phyloP scores from a whole-genome alignment of 2,329 filamentous ascomycete genomes.

The Aureobasidium pullulans region DNA sequence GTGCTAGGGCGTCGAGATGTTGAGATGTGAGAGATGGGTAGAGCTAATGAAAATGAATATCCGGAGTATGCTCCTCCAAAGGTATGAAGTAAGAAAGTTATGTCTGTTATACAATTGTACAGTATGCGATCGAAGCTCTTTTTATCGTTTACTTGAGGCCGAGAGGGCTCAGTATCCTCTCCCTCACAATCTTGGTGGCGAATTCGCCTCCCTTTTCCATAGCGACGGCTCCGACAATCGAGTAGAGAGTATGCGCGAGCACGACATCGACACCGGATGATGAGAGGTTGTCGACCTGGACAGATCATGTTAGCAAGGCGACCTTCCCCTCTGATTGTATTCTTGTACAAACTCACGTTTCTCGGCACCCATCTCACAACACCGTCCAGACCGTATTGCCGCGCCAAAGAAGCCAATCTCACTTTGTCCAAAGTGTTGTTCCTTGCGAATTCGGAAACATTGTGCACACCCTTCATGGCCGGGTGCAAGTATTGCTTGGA shows the following conservation, averaged over 20 bases:
- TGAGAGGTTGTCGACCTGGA: conserved; percentile 57
- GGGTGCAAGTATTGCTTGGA: conserved; percentile 52
- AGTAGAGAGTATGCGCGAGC: conserved; percentile 69
- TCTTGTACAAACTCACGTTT: conserved; percentile 50
- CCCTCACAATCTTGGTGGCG: conserved; percentile 65
- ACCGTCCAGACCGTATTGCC: conserved; percentile 60
- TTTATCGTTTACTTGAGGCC: conserved; percentile 21
- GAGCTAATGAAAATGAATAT: too few species aligned
- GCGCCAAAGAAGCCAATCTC: conserved; percentile 61
- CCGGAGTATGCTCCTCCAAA: too few species aligned
- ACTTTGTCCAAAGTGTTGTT: conserved; percentile 55
- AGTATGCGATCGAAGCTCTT: background rate
- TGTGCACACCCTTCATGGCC: conserved; percentile 64
- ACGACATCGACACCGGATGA: conserved; percentile 69
- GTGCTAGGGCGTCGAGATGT: too few species aligned
- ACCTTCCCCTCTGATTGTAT: background rate
- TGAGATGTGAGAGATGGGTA: too few species aligned
- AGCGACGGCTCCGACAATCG: conserved; percentile 82
- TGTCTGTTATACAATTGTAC: conserved; percentile 11
- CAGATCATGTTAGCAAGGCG: conserved; percentile 4
- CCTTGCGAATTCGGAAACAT: conserved; percentile 57
- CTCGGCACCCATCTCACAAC: conserved; percentile 86
- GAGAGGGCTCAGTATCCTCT: conserved; percentile 59
- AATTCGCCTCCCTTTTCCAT: conserved; percentile 76
- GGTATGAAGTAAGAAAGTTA: background rate